Percentiles rank a stretch among this genome's conserved stretches.
Evolutionary conservation across 495 filamentous ascomycete species (phyloP).

Genomic region (Zalerion maritima): DNA sequence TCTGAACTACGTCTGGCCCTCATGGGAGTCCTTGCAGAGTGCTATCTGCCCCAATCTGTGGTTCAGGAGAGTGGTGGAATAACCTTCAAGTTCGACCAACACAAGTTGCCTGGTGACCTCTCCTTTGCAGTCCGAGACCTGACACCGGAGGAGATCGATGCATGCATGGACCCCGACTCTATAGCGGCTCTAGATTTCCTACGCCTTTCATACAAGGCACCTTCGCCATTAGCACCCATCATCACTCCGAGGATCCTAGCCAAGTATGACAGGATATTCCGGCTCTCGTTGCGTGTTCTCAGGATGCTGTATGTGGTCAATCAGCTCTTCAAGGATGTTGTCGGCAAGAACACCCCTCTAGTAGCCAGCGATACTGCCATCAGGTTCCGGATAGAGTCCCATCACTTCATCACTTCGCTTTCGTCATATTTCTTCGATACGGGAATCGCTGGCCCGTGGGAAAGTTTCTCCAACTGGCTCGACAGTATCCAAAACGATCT

Average conservation of each 20-base stretch:
- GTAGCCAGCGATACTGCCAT: constrained; percentile 29
- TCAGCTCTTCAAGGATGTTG: constrained; percentile 48
- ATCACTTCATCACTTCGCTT: constrained; percentile 58
- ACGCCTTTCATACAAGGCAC: constrained; percentile 69
- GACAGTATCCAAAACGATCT: constrained; percentile 42
- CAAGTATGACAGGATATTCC: constrained; percentile 77
- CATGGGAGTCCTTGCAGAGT: constrained; percentile 74
- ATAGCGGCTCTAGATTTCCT: constrained; percentile 87
- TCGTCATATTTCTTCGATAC: constrained; percentile 63
- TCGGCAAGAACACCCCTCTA: constrained; percentile 9
- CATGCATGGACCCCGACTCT: constrained; percentile 61
- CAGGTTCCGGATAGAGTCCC: constrained; percentile 58
- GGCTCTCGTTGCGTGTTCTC: constrained; percentile 55
- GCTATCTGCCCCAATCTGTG: constrained; percentile 29
- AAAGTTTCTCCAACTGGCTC: constrained; percentile 48
- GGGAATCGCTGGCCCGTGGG: constrained; percentile 58
- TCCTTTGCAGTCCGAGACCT: constrained; percentile 81
- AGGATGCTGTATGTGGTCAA: constrained; percentile 70
- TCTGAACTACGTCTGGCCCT: constrained; percentile 80
- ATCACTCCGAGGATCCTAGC: constrained; percentile 51
- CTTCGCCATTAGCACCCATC: constrained; percentile 53
- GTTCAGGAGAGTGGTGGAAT: constrained; percentile 4
- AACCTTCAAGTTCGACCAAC: constrained; percentile 10
- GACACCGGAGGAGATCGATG: constrained; percentile 55
- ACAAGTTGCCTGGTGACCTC: constrained; percentile 62